Evolutionary conservation across 1,284 basidiomycete genomes (phyloP).

Genomic region (Takashimella koratensis): DNA sequence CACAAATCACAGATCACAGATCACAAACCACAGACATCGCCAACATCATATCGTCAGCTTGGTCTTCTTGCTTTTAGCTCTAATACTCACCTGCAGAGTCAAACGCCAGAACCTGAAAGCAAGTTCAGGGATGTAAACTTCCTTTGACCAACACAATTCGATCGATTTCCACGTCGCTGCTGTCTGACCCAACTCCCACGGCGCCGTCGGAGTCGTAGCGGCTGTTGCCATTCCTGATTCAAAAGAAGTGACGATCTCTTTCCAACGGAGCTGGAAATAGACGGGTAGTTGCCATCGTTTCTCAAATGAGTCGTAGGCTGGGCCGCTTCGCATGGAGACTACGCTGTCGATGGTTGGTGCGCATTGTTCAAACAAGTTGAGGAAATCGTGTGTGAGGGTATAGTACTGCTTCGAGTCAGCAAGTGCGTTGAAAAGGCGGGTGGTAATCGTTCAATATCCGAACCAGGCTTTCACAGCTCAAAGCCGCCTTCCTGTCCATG

Average conservation of each 20-base stretch:
- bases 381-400: conserved; percentile 74
- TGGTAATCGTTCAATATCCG: background rate
- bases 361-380: conserved; percentile 75
- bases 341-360: conserved; percentile 72
- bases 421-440: too few species aligned
- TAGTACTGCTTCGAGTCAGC: conserved; percentile 61
- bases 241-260: conserved; percentile 75
- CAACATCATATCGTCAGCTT: too few species aligned
- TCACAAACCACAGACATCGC: too few species aligned
- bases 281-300: conserved; percentile 91
- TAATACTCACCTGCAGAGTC: conserved; percentile 66
- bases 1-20: too few species aligned
- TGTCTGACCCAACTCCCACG: conserved; percentile 55
- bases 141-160: conserved; percentile 73
- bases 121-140: conserved; percentile 76
- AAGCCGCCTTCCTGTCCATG: too few species aligned
- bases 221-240: conserved; percentile 60
- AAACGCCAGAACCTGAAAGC: conserved; percentile 81
- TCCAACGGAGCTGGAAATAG: conserved; percentile 97
- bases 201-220: background rate
- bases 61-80: too few species aligned
- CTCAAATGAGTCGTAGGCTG: conserved; percentile 68
- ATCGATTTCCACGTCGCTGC: conserved; percentile 69
- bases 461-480: too few species aligned
- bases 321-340: conserved; percentile 65